phyloP scores from a whole-genome alignment of 2,329 filamentous ascomycete species.

The Cladophialophora carrionii region DNA sequence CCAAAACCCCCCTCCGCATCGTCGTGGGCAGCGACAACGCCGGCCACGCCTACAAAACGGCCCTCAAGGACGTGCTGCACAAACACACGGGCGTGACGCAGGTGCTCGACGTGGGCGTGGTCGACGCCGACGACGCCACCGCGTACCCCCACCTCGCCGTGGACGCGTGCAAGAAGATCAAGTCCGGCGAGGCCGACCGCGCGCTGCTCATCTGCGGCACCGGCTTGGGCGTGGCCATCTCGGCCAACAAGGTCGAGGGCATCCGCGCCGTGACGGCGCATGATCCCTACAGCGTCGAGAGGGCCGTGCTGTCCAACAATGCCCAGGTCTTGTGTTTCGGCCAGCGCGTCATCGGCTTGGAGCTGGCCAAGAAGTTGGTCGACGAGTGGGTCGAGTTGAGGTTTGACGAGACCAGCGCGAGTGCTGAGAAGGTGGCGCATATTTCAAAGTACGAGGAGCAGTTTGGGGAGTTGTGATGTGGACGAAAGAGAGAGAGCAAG shows the following conservation, averaged over 20 bases:
- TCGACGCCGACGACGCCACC: conserved; percentile 69
- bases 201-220: conserved; percentile 84
- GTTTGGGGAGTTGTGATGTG: conserved; percentile 36
- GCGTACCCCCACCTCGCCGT: conserved; percentile 81
- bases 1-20: conserved; percentile 55
- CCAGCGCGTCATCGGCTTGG: conserved; percentile 78
- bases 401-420: conserved; percentile 70
- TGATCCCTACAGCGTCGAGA: conserved; percentile 81
- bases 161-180: conserved; percentile 64
- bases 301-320: conserved; percentile 79
- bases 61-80: conserved; percentile 73
- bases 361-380: conserved; percentile 75
- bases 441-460: conserved; percentile 51
- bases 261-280: conserved; percentile 87
- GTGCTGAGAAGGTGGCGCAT: conserved; percentile 62
- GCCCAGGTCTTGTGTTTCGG: conserved; percentile 87
- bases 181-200: conserved; percentile 65
- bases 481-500: background rate
- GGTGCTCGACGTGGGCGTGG: conserved; percentile 75
- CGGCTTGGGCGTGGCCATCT: conserved; percentile 81
- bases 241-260: conserved; percentile 85
- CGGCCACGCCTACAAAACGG: conserved; percentile 76
- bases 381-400: conserved; percentile 83
- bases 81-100: conserved; percentile 67
- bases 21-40: conserved; percentile 71